Conservation (phyloP, 179 eudicot genomes). For the Beta corolliflora region DNA sequence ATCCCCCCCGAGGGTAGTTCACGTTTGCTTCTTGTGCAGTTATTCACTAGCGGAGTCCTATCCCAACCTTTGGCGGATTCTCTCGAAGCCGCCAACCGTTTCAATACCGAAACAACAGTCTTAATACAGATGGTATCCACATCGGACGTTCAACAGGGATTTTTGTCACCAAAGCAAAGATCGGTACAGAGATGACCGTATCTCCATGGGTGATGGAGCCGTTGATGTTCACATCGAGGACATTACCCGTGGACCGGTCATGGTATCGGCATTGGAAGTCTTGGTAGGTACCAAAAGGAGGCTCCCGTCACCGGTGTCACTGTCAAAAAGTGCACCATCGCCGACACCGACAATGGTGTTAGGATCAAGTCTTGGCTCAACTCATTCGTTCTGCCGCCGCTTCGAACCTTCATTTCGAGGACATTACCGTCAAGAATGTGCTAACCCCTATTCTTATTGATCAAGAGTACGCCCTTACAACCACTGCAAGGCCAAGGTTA, state of each 20-base stretch:
- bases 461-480: slow-evolving; percentile 28
- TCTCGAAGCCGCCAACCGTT: no score
- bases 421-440: slow-evolving; percentile 35
- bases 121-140: slow-evolving; percentile 40
- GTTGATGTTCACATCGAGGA: slow-evolving; percentile 30
- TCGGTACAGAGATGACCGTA: slow-evolving; percentile 43
- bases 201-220: slow-evolving; percentile 51
- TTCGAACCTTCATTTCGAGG: slow-evolving; percentile 42
- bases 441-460: slow-evolving; percentile 20
- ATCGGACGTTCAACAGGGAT: slow-evolving; percentile 34
- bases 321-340: slow-evolving; percentile 40
- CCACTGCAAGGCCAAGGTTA: no score
- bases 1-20: no score
- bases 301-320: slow-evolving; percentile 33
- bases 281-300: slow-evolving; percentile 43
- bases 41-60: no score
- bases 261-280: slow-evolving; percentile 54
- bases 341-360: slow-evolving; percentile 26
- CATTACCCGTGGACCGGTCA: slow-evolving; percentile 59
- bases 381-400: slow-evolving; percentile 26
- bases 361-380: slow-evolving; percentile 49
- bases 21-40: no score
- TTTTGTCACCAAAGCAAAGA: slow-evolving; percentile 11
- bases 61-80: no score
- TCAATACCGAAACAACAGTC: no score